phyloP scores from a whole-genome alignment of 495 filamentous ascomycete genomes.

The Aspergillus biplanus region DNA sequence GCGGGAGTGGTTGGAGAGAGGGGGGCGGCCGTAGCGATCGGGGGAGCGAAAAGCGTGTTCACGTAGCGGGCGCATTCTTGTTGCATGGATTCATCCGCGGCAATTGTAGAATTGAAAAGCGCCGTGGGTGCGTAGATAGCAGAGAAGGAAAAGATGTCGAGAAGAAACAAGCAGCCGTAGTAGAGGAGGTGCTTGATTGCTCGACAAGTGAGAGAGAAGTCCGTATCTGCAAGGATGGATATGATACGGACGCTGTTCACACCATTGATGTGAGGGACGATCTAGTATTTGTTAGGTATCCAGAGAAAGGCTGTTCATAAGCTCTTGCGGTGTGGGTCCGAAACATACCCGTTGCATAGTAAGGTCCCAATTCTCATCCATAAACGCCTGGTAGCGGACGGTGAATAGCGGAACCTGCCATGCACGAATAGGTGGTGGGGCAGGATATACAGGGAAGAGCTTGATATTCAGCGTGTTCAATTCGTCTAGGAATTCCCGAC shows the following conservation, averaged over 20 bases:
- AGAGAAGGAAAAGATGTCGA: slow-evolving; percentile 92
- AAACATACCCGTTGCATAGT: slow-evolving; percentile 70
- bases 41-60: slow-evolving; percentile 48
- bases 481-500: slow-evolving; percentile 60
- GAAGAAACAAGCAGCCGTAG: slow-evolving; percentile 82
- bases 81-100: slow-evolving; percentile 67
- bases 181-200: slow-evolving; percentile 86
- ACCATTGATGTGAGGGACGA: slow-evolving; percentile 86
- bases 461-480: slow-evolving; percentile 96
- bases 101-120: slow-evolving; percentile 73
- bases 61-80: slow-evolving; percentile 88
- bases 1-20: slow-evolving; percentile 23
- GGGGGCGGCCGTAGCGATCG: slow-evolving; percentile 26
- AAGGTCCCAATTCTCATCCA: slow-evolving; percentile 89
- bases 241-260: slow-evolving; percentile 86
- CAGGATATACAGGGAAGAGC: slow-evolving; percentile 80
- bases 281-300: slow-evolving; percentile 31
- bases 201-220: slow-evolving; percentile 79
- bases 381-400: slow-evolving; percentile 71
- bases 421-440: slow-evolving; percentile 74
- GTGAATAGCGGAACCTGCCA: slow-evolving; percentile 93
- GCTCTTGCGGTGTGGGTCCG: not conserved
- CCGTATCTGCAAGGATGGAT: slow-evolving; percentile 79
- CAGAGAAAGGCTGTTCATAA: not conserved
- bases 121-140: slow-evolving; percentile 86